Evolutionary conservation across 768 basidiomycete genomes (phyloP), one percentile per base, ranked within the genome.

Genomic region (Tricholoma terreum): DNA sequence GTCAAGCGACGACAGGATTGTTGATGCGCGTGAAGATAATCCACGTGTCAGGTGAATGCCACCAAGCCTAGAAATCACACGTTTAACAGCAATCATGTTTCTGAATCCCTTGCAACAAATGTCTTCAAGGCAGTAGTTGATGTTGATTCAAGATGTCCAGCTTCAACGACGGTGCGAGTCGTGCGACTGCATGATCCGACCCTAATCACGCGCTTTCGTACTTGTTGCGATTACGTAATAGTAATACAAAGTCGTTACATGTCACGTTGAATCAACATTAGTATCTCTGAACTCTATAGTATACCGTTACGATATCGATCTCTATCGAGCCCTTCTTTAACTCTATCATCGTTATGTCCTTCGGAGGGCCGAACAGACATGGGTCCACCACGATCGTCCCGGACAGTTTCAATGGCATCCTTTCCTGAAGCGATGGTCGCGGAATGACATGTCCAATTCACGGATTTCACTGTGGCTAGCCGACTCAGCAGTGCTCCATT

Each of bases 11-110:
- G 80, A 76, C 61, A 94, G 79, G 54, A 94, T 74, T 45, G 73
- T 71, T 6, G 91, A 83, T 2, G 90, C 92, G 61, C 92, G 80
- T 55, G 77, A 80, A 6, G 91, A 94, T 67, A 91, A 69, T 36
- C 70, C 64, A 60, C 86, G 84, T 57, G 75, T 59, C 42, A 73
- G 48, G 42, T 58, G 63, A 43, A 50, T 46, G 42, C 34, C 52
- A 27, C 55, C 58, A 31, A 56, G 46, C 22, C 50, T 50, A 22
- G 58, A 61, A 15, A 67, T 31, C 21, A 66, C 61, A 56, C 68
- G 71, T 58, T 64, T 65, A 6, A 67, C 62, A 52, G 70, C 46
- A 57, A 70, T 57, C 71, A 73, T 73, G 36, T 48, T 55, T 11
- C 21, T 46, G 19, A 52, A 53, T 48, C 11, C 24, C 35, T 30